These are phyloP conservation scores for Perilla frutescens DNA, from an alignment of 257 asterid genomes.

Conservation along the genomic window DNA sequence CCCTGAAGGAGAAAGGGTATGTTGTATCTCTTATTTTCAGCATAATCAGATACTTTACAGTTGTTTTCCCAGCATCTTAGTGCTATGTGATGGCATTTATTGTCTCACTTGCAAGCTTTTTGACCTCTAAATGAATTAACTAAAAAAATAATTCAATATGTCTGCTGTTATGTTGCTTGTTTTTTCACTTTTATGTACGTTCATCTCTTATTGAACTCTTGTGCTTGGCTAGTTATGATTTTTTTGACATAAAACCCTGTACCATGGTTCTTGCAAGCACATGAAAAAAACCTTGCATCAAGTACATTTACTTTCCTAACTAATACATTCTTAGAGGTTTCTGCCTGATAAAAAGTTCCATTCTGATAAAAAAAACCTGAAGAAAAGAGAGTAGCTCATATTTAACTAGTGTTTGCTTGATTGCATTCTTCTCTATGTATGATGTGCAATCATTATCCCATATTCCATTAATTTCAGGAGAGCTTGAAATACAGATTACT, in stretches of 20 bases:
- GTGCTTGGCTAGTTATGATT: background rate
- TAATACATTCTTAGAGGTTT: background rate
- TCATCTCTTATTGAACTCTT: background rate
- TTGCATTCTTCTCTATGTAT: conserved; percentile 24
- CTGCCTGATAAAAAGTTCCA: background rate
- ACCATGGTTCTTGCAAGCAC: too few relatives aligned
- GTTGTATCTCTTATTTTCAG: conserved; percentile 16
- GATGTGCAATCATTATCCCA: conserved; percentile 17
- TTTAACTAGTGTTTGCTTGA: conserved; percentile 21
- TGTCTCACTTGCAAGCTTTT: conserved; percentile 20
- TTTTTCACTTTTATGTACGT: background rate
- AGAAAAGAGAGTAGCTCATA: too few relatives aligned
- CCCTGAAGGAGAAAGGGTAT: conserved; percentile 96
- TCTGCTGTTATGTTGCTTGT: background rate
- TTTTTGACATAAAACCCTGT: background rate
- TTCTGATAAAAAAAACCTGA: too few relatives aligned
- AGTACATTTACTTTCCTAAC: background rate
- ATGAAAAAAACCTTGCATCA: conserved; percentile 3
- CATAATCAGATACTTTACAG: background rate
- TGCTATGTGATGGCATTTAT: conserved; percentile 8
- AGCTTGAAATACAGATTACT: conserved; percentile 90
- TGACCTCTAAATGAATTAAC: conserved; percentile 20
- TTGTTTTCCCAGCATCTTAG: conserved; percentile 13
- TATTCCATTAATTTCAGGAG: conserved; percentile 62
- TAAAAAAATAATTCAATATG: background rate